Percentiles rank a stretch among this genome's conserved stretches.
Conservation (phyloP, 192 early-diverging fungal genomes). For the Gamsiella multidivaricata region DNA sequence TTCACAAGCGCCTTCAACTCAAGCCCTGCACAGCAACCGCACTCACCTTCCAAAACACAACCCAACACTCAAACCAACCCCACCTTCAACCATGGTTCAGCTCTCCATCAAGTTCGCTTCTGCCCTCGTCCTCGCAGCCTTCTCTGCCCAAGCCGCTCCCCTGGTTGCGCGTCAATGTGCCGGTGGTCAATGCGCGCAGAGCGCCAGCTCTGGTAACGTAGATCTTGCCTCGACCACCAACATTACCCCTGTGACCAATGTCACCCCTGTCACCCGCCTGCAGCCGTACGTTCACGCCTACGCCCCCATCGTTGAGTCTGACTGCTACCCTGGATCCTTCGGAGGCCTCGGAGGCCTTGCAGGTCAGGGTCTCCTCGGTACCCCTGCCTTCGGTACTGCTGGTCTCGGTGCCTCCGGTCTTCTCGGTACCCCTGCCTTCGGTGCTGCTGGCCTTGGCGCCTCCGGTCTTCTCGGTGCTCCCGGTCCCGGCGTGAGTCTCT, state of each 20-base stretch:
- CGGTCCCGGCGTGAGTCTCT: neutral
- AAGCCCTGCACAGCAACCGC: neutral
- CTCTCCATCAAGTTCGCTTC: constrained; percentile 23
- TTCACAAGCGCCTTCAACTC: neutral
- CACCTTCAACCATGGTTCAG: neutral
- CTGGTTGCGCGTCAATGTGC: constrained; percentile 10
- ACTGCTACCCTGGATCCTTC: constrained; percentile 13
- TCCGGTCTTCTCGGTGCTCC: neutral
- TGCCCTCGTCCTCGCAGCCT: constrained; percentile 13
- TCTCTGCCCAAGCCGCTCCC: constrained; percentile 22
- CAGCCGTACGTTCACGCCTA: constrained; percentile 22
- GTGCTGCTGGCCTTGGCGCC: neutral
- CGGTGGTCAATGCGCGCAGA: constrained; percentile 18
- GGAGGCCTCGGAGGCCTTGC: neutral
- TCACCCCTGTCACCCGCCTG: constrained; percentile 34
- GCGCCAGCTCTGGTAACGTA: constrained; percentile 30
- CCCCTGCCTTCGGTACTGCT: neutral
- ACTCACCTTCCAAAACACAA: too few species aligned
- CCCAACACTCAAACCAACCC: neutral
- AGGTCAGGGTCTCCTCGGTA: neutral
- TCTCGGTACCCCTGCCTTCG: neutral
- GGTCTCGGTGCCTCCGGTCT: neutral
- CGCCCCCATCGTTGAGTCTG: constrained; percentile 28
- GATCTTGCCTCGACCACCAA: constrained; percentile 25
- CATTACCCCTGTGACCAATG: constrained; percentile 26